Percentiles rank a stretch among this genome's conserved stretches.
Conservation (phyloP, 129 eudicot species). For the Silybum marianum region DNA sequence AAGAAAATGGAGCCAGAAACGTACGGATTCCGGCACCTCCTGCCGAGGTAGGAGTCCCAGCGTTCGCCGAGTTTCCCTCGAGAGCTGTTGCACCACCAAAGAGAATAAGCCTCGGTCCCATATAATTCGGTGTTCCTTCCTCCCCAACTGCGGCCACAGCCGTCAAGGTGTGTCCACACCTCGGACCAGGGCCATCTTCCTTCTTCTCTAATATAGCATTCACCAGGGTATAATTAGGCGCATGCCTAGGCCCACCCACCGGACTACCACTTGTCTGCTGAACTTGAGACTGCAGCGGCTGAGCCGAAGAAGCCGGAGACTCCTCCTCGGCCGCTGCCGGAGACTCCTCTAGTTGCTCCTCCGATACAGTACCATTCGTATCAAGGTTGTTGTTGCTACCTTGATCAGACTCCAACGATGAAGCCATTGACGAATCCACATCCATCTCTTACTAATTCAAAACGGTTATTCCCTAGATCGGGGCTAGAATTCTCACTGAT, state of each 20-base stretch:
- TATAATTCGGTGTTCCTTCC: constrained; percentile 82
- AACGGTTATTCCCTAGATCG: constrained; percentile 40
- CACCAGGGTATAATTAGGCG: constrained; percentile 84
- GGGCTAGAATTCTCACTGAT: constrained; percentile 47
- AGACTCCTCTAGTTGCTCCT: constrained; percentile 37
- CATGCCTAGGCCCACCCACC: constrained; percentile 84
- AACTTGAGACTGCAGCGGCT: constrained; percentile 36
- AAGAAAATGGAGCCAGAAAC: constrained; percentile 35
- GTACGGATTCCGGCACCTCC: constrained; percentile 99
- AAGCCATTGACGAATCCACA: constrained; percentile 72
- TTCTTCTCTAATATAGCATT: constrained; percentile 86
- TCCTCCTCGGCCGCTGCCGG: constrained; percentile 23
- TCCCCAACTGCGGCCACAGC: constrained; percentile 97
- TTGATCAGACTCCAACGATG: constrained; percentile 55
- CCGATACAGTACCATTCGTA: constrained; percentile 35
- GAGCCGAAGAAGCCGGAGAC: constrained; percentile 23
- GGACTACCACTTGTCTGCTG: constrained; percentile 38
- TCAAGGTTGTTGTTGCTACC: constrained; percentile 32
- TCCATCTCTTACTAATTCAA: constrained; percentile 48
- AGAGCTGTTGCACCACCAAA: constrained; percentile 99
- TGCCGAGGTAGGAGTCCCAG: constrained; percentile 91
- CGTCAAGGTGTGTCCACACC: constrained; percentile 96
- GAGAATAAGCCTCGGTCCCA: constrained; percentile 90
- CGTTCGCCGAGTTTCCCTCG: constrained; percentile 82
- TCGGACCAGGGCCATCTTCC: constrained; percentile 96